Evolutionary conservation across 2,329 filamentous ascomycete species (phyloP).

Genomic region (Fusarium fujikuroi): DNA sequence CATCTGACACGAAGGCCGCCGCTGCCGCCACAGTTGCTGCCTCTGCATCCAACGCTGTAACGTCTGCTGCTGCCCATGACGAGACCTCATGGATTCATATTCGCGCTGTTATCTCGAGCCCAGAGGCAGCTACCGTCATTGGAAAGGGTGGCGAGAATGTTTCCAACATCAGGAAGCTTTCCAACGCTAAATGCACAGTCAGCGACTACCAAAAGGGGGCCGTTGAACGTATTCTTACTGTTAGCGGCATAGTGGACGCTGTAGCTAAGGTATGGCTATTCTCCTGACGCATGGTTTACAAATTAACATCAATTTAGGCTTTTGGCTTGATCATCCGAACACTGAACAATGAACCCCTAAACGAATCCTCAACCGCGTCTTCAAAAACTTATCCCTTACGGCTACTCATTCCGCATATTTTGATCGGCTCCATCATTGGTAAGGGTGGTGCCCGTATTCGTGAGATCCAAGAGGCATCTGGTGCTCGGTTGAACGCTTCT

Average conservation of each 20-base stretch:
- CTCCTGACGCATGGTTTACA: neutral
- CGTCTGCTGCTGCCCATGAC: conserved; percentile 74
- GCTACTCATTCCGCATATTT: conserved; percentile 92
- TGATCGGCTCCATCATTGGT: conserved; percentile 98
- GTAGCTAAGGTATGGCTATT: conserved; percentile 83
- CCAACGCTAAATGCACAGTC: conserved; percentile 97
- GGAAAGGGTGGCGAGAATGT: conserved; percentile 99
- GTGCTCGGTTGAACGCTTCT: conserved; percentile 94
- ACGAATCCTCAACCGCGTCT: conserved; percentile 86
- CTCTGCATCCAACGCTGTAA: conserved; percentile 50
- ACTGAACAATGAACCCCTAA: conserved; percentile 94
- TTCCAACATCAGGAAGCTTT: conserved; percentile 93
- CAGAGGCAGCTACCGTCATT: conserved; percentile 96
- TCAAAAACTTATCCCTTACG: conserved; percentile 98
- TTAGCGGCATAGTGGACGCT: conserved; percentile 95
- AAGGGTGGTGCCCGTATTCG: conserved; percentile 96
- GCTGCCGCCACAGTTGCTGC: conserved; percentile 52
- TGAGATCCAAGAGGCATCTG: conserved; percentile 98
- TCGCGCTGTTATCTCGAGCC: conserved; percentile 95
- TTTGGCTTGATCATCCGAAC: conserved; percentile 99
- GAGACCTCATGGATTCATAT: conserved; percentile 98
- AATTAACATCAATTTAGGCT: conserved; percentile 66
- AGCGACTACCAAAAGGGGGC: conserved; percentile 98
- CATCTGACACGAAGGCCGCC: conserved; percentile 55
- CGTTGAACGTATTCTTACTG: conserved; percentile 96